Conservation (phyloP, 805 yeast genomes). For the Saccharomycopsis synnaedendra region DNA sequence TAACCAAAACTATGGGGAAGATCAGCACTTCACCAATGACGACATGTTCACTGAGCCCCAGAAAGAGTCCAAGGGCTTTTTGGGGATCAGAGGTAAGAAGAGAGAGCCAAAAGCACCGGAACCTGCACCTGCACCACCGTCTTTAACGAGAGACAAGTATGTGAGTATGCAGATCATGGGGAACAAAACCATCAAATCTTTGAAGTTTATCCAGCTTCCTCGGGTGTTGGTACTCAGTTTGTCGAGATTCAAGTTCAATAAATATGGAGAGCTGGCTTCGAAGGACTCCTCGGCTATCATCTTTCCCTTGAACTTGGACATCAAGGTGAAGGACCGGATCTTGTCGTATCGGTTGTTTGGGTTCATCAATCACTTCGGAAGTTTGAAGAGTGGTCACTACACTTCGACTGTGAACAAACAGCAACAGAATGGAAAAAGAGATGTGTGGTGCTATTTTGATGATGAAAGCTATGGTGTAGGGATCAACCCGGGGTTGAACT, state of each 20-base stretch:
- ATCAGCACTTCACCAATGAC: background rate
- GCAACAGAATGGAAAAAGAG: conserved; percentile 21
- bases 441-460: conserved; percentile 66
- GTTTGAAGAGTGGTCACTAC: conserved; percentile 64
- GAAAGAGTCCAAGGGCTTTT: conserved; percentile 3
- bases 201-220: conserved; percentile 72
- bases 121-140: background rate
- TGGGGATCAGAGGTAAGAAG: conserved; percentile 5
- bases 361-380: conserved; percentile 62
- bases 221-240: conserved; percentile 70
- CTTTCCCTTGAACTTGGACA: conserved; percentile 44
- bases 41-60: background rate
- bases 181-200: conserved; percentile 46
- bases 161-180: conserved; percentile 14
- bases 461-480: conserved; percentile 47
- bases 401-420: conserved; percentile 51
- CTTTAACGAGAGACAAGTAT: conserved; percentile 1
- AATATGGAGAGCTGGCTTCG: conserved; percentile 29
- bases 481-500: conserved; percentile 34
- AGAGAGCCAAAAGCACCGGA: background rate
- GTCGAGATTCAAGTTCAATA: conserved; percentile 57
- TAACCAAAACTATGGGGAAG: conserved; percentile 7
- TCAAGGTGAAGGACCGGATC: conserved; percentile 28
- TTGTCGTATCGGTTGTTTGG: conserved; percentile 45
- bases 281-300: conserved; percentile 40